phyloP scores from a whole-genome alignment of 1,139 yeast species.

The Diutina neorugosa region DNA sequence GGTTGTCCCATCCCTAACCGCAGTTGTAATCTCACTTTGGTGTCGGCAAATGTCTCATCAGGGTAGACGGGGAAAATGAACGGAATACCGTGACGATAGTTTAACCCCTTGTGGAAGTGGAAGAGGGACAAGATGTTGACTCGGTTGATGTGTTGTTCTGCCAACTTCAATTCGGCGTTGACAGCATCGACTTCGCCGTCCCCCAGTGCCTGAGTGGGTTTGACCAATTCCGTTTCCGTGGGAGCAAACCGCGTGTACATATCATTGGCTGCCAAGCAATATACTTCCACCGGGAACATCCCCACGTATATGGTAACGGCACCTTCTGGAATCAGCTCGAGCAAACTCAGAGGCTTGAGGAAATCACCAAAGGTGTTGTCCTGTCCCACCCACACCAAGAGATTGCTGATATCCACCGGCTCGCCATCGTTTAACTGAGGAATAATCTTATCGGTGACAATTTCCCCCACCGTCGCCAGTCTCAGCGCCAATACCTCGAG shows the following conservation, averaged over 20 bases:
- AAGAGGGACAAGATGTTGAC: slow-evolving; percentile 36
- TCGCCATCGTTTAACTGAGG: slow-evolving; percentile 41
- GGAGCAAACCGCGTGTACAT: slow-evolving; percentile 20
- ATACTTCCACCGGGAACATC: slow-evolving; percentile 33
- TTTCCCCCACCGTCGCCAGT: slow-evolving; percentile 42
- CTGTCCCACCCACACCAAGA: slow-evolving; percentile 49
- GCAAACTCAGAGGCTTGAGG: slow-evolving; percentile 24
- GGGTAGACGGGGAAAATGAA: slow-evolving; percentile 62
- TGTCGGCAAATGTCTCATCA: slow-evolving; percentile 51
- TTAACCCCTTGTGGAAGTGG: slow-evolving; percentile 68
- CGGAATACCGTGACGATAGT: slow-evolving; percentile 76
- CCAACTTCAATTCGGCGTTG: slow-evolving; percentile 18
- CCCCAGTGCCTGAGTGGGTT: slow-evolving; percentile 9
- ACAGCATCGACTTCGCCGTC: slow-evolving; percentile 16
- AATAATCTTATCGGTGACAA: slow-evolving; percentile 40
- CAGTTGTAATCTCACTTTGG: slow-evolving; percentile 57
- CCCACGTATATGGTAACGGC: slow-evolving; percentile 28
- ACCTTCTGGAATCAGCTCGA: slow-evolving; percentile 22
- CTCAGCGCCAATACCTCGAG: slow-evolving; percentile 62
- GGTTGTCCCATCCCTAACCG: slow-evolving; percentile 64
- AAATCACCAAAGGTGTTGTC: slow-evolving; percentile 28
- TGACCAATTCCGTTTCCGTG: background rate
- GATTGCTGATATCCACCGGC: slow-evolving; percentile 23
- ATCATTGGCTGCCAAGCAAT: slow-evolving; percentile 25
- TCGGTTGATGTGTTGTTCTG: slow-evolving; percentile 22